Conservation (phyloP, 1,284 basidiomycete species). For the Boletus subluridellus region DNA sequence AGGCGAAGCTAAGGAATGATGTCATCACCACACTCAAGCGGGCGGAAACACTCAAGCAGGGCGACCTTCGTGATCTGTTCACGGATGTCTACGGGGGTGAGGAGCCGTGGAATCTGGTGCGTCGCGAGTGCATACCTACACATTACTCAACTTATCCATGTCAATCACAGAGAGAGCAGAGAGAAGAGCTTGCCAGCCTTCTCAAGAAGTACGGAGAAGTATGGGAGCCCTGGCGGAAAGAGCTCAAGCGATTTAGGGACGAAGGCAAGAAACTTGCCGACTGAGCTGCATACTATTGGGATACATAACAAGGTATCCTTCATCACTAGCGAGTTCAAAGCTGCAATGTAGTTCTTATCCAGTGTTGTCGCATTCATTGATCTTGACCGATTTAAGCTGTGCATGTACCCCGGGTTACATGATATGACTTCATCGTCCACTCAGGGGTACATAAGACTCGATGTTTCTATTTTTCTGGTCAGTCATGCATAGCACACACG, state of each 20-base stretch:
- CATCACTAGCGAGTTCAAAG: neutral
- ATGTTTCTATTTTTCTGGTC: no score
- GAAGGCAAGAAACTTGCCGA: slow-evolving; percentile 59
- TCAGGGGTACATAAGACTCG: neutral
- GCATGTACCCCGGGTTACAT: neutral
- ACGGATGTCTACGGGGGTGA: slow-evolving; percentile 85
- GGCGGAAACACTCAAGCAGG: slow-evolving; percentile 70
- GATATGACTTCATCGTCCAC: slow-evolving; percentile 13
- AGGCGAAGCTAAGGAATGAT: slow-evolving; percentile 64
- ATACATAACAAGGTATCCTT: neutral
- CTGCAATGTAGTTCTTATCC: slow-evolving; percentile 2
- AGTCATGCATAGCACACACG: slow-evolving; percentile 13
- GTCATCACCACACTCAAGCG: slow-evolving; percentile 77
- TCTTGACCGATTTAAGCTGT: neutral
- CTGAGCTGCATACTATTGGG: slow-evolving; percentile 10
- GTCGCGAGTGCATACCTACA: slow-evolving; percentile 31
- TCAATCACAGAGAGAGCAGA: slow-evolving; percentile 68
- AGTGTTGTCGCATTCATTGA: neutral
- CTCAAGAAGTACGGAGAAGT: slow-evolving; percentile 79
- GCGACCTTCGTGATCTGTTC: slow-evolving; percentile 77
- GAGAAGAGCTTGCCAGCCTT: slow-evolving; percentile 70
- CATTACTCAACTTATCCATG: neutral
- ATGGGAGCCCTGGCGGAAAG: slow-evolving; percentile 83
- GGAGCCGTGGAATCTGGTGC: slow-evolving; percentile 80
- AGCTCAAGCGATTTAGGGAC: slow-evolving; percentile 78